phyloP scores from a whole-genome alignment of 371 early-diverging fungal genomes.

The Rhizomucor miehei region DNA sequence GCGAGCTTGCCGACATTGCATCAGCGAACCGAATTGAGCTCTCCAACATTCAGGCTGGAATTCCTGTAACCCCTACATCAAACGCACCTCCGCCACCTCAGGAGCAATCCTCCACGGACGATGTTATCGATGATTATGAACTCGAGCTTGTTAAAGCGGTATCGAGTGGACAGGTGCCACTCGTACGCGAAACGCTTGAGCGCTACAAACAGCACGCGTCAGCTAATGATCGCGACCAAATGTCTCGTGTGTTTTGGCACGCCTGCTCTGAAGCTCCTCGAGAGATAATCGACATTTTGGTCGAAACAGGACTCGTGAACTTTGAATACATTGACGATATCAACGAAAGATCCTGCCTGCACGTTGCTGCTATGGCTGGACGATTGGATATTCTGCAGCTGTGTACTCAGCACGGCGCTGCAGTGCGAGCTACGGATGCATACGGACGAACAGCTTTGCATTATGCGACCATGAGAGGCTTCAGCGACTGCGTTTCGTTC shows the following conservation, averaged over 20 bases:
- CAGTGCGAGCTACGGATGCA: constrained; percentile 71
- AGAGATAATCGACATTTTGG: constrained; percentile 57
- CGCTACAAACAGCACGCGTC: constrained; percentile 45
- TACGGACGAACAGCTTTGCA: constrained; percentile 90
- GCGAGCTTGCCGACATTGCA: constrained; percentile 84
- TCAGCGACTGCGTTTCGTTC: constrained; percentile 64
- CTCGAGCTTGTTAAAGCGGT: constrained; percentile 58
- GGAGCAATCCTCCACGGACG: background rate
- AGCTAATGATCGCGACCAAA: constrained; percentile 46
- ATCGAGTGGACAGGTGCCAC: constrained; percentile 41
- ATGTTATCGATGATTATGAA: constrained; percentile 61
- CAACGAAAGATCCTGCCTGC: constrained; percentile 83
- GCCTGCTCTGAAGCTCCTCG: constrained; percentile 71
- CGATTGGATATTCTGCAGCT: constrained; percentile 58
- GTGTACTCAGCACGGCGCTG: constrained; percentile 59
- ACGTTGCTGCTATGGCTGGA: constrained; percentile 85
- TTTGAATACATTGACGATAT: constrained; percentile 88
- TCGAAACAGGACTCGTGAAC: constrained; percentile 64
- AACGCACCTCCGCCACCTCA: constrained; percentile 3
- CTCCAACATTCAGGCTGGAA: constrained; percentile 50
- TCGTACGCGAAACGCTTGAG: constrained; percentile 60
- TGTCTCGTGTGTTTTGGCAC: constrained; percentile 81
- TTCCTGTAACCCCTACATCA: constrained; percentile 21
- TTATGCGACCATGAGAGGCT: constrained; percentile 91
- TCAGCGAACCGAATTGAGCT: constrained; percentile 63